Base-by-base conservation (phyloP, 2,329 filamentous ascomycete genomes). In the Apiospora marii region DNA sequence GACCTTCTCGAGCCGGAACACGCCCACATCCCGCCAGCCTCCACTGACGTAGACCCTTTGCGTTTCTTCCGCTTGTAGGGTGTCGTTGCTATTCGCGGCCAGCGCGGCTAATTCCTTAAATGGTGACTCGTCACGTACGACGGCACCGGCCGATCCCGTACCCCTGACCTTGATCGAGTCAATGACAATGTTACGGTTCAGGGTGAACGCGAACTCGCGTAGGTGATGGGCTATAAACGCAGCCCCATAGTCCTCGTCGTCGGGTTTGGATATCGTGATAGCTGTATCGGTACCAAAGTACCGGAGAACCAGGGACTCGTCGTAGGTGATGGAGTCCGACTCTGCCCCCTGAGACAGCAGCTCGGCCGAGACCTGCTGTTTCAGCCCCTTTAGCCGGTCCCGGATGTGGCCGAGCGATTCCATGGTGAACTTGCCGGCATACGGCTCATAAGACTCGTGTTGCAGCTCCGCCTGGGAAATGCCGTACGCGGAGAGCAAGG, bases 241-340 rank as follows among this genome's bases (percentile, higher is more conserved):
- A 5, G 75, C 72, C 0, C 77, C 79, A 70, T 83, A 85, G 69
- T 84, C 78, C 13, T 79, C 79, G 24, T 83, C 79, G 4, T 73
- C 74, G 4, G 82, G 80, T 12, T 79, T 81, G 5, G 85, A 76
- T 22, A 88, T 85, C 81, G 86, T 85, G 48, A 89, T 76, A 27
- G 81, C 84, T 0, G 85, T 87, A 69, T 87, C 85, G 1, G 83
- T 87, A 1, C 87, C 86, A 74, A 86, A 84, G 70, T 88, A 87
- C 46, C 85, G 82, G 74, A 88, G 80, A 69, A 85, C 85, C 3
- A 88, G 79, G 49, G 84, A 86, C 24, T 80, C 77, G 10, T 81
- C 78, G 12, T 70, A 75, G 16, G 46, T 24, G 1, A 74, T 13
- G 1, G 75, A 73, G 14, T 58, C 58, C 19, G 70, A 69, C 6